Conservation (phyloP, 192 early-diverging fungal genomes). For the Spinellus fusiger region DNA sequence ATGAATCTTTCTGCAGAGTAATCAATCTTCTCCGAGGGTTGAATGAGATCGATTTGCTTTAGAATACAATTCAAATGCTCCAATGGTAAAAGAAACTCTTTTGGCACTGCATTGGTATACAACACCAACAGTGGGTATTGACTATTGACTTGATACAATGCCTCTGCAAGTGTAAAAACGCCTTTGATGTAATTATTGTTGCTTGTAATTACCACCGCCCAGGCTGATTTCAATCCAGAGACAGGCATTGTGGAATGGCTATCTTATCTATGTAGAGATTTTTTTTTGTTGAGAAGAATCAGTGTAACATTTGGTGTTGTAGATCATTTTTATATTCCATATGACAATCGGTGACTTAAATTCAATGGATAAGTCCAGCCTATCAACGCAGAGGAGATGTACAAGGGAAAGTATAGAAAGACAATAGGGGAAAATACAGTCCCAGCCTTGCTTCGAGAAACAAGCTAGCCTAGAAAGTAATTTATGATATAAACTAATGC, state of each 20-base stretch:
- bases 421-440: too few species aligned
- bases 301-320: too few species aligned
- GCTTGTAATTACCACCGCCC: constrained; percentile 16
- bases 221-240: constrained; percentile 11
- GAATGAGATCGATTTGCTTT: constrained; percentile 12
- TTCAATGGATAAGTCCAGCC: too few species aligned
- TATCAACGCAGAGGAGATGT: too few species aligned
- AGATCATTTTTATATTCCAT: too few species aligned
- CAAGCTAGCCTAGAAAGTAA: neutral
- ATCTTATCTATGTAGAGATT: too few species aligned
- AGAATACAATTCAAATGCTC: constrained; percentile 4
- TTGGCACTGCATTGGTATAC: constrained; percentile 15
- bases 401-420: too few species aligned
- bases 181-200: constrained; percentile 20
- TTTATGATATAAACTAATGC: neutral
- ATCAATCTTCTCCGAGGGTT: constrained; percentile 6
- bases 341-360: too few species aligned
- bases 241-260: too few species aligned
- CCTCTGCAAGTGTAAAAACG: constrained; percentile 4
- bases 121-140: constrained; percentile 31
- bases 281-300: too few species aligned
- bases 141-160: constrained; percentile 14
- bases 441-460: too few species aligned
- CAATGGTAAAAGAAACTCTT: neutral
- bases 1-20: constrained; percentile 23